These are phyloP conservation scores for Exophiala xenobiotica DNA, from an alignment of 2,329 filamentous ascomycete genomes.

Conservation along the genomic window DNA sequence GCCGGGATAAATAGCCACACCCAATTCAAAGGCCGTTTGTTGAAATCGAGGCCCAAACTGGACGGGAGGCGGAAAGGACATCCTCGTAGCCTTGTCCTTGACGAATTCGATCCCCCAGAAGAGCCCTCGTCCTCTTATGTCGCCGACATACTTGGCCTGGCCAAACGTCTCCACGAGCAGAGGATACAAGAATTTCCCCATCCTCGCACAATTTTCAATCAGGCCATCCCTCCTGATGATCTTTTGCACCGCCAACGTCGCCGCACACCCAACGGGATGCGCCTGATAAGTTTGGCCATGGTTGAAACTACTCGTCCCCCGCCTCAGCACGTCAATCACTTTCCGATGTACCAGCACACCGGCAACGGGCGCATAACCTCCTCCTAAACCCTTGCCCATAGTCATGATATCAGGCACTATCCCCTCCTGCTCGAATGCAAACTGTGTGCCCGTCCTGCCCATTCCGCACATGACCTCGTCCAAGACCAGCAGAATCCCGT, in stretches of 20 bases:
- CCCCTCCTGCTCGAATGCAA: conserved; percentile 28
- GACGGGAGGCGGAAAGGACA: conserved; percentile 50
- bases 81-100: conserved; percentile 53
- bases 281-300: conserved; percentile 62
- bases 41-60: conserved; percentile 48
- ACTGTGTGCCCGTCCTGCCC: conserved; percentile 51
- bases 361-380: conserved; percentile 57
- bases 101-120: conserved; percentile 65
- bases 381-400: conserved; percentile 60
- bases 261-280: conserved; percentile 56
- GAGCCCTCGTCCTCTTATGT: conserved; percentile 59
- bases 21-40: conserved; percentile 35
- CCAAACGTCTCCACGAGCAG: conserved; percentile 47
- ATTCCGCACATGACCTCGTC: conserved; percentile 63
- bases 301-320: conserved; percentile 51
- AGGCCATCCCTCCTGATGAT: conserved; percentile 53
- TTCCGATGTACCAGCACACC: conserved; percentile 53
- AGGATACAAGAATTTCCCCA: conserved; percentile 38
- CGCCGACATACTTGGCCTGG: conserved; percentile 52
- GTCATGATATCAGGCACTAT: conserved; percentile 60
- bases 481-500: conserved; percentile 72
- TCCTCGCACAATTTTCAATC: conserved; percentile 42
- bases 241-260: conserved; percentile 51
- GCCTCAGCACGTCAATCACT: conserved; percentile 50
- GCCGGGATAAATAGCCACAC: conserved; percentile 54